Evolutionary conservation across 2,329 filamentous ascomycete species (phyloP), one percentile per base, ranked within the genome.

Genomic region (Diplodia seriata): DNA sequence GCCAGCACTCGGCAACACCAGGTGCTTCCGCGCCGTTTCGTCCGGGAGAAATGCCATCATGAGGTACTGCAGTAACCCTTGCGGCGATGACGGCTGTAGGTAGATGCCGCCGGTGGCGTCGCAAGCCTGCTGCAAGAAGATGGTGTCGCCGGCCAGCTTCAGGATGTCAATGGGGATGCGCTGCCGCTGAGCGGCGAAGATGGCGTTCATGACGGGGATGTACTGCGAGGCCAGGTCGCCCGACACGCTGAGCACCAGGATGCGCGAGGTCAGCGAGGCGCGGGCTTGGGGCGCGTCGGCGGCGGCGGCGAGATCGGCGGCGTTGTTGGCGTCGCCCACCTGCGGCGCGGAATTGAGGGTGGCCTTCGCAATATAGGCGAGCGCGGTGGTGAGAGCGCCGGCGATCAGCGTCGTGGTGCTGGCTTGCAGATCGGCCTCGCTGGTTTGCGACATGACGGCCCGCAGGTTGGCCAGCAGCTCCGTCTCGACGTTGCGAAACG

Each of bases 161-260:
- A 97, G 86, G 40, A 97, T 94, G 78, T 99, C 95, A 74, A 99
- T 93, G 29, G 94, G 92, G 71, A 99, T 93, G 73, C 88, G 88
- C 67, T 93, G 86, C 71, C 94, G 90, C 75, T 97, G 92, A 69
- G 94, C 95, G 2, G 95, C 95, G 80, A 99, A 99, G 70, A 98
- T 97, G 74, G 91, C 88, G 81, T 99, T 99, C 95, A 99, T 99
- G 72, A 97, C 95, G 0, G 94, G 91, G 67, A 99, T 99, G 82
- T 99, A 99, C 79, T 98, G 89, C 70, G 87, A 91, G 5, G 93
- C 89, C 0, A 97, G 87, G 74, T 94, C 91, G 75, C 93, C 93
- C 56, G 92, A 97, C 4, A 97, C 93, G 57, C 92, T 97, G 66
- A 99, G 79, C 70, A 98, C 89, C 66, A 99, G 86, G 74, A 99